A percentile compares a stretch with the other conserved stretches of the same genome.
Evolutionary conservation across 2,329 filamentous ascomycete species (phyloP).

Genomic region (Beauveria bassiana): DNA sequence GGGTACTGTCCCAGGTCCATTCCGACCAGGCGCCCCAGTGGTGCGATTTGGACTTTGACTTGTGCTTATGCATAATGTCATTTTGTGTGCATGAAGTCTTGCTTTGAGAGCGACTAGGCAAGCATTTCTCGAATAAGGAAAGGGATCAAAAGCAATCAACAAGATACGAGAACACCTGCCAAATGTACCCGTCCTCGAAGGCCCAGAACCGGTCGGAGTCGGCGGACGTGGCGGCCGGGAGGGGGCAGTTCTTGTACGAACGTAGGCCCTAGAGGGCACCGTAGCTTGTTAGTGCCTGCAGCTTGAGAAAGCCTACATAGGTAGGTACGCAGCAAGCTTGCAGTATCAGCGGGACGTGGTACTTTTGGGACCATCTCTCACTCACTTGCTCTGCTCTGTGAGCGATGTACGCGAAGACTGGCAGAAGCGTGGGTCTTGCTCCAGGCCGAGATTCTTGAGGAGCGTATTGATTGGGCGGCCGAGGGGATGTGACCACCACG

Average conservation of each 20-base stretch:
- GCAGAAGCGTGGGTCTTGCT: constrained; percentile 5
- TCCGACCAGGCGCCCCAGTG: constrained; percentile 21
- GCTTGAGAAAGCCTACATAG: background rate
- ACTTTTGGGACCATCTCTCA: constrained; percentile 1
- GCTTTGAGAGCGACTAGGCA: background rate
- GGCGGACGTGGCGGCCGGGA: constrained; percentile 3
- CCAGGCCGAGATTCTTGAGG: background rate
- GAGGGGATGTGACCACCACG: background rate
- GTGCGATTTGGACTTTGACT: constrained; percentile 20
- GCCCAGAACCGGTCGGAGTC: background rate
- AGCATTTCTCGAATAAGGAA: background rate
- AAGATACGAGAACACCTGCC: background rate
- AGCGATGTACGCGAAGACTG: background rate
- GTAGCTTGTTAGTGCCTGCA: background rate
- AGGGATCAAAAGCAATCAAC: background rate
- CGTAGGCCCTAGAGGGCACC: background rate
- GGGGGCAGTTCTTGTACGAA: constrained; percentile 7
- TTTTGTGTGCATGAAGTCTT: constrained; percentile 13
- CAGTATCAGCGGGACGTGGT: background rate
- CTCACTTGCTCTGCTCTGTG: constrained; percentile 1
- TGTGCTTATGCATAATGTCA: constrained; percentile 24
- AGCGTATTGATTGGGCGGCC: constrained; percentile 2
- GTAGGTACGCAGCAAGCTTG: background rate
- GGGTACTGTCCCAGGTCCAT: constrained; percentile 18
- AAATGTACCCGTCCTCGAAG: background rate